Evolutionary conservation across 805 yeast genomes (phyloP).

Genomic region (Kazachstania taianensis): DNA sequence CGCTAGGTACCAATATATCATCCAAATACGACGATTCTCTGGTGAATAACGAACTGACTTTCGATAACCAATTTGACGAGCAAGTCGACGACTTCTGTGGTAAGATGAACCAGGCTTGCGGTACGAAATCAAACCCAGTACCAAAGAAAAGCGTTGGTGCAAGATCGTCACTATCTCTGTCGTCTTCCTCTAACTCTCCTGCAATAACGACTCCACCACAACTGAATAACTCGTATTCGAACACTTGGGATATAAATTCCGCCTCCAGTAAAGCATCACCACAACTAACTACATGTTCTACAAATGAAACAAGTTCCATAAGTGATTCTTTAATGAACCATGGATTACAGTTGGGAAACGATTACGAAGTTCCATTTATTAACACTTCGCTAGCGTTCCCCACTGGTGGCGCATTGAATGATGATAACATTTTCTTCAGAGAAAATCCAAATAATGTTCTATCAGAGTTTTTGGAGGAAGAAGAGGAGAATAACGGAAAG

Average conservation of each 20-base stretch:
- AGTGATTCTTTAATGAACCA: background rate
- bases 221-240: background rate
- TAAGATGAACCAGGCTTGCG: constrained; percentile 72
- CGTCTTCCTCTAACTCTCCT: background rate
- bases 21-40: background rate
- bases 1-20: background rate
- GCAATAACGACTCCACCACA: background rate
- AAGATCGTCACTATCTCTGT: background rate
- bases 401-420: constrained; percentile 1
- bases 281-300: constrained; percentile 2
- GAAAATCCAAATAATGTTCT: constrained; percentile 5
- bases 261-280: constrained; percentile 5
- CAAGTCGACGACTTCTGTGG: constrained; percentile 68
- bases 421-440: constrained; percentile 11
- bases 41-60: constrained; percentile 26
- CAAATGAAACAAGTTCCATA: background rate
- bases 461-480: constrained; percentile 4
- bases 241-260: constrained; percentile 8
- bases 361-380: constrained; percentile 16
- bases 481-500: constrained; percentile 2
- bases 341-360: background rate
- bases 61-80: constrained; percentile 48
- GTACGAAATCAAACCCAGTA: constrained; percentile 56
- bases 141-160: constrained; percentile 34
- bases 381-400: constrained; percentile 27